These are phyloP conservation scores for Quercus bicolor DNA, from an alignment of 306 rosid genomes.

Conservation along the genomic window DNA sequence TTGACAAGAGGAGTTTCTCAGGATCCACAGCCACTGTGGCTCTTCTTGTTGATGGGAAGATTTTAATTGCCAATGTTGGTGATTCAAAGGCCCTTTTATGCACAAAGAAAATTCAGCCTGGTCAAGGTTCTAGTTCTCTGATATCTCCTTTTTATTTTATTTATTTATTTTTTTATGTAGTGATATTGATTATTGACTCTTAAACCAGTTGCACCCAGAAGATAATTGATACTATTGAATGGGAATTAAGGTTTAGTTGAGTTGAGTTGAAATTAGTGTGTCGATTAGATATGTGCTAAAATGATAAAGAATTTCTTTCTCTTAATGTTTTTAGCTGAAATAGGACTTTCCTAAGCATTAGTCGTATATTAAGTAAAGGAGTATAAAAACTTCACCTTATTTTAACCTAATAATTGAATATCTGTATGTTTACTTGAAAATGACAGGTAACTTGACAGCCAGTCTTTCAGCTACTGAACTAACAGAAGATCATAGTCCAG, in stretches of 20 bases:
- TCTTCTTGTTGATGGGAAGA: not conserved
- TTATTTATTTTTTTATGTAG: too few relatives aligned
- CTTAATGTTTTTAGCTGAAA: too few relatives aligned
- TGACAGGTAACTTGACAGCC: not conserved
- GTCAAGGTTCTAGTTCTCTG: not conserved
- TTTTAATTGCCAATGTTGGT: slow-evolving; percentile 2
- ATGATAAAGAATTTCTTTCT: too few relatives aligned
- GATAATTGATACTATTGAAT: too few relatives aligned
- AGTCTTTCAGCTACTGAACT: not conserved
- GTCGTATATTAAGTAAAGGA: not conserved
- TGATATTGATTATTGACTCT: too few relatives aligned
- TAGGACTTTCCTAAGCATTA: too few relatives aligned
- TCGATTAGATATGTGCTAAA: too few relatives aligned
- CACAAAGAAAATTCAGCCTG: not conserved
- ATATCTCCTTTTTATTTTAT: too few relatives aligned
- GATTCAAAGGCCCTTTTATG: slow-evolving; percentile 2
- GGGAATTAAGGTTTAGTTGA: too few relatives aligned
- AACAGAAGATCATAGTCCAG: not conserved
- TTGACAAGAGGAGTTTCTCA: not conserved
- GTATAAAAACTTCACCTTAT: not conserved
- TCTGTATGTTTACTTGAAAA: not conserved
- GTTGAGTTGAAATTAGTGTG: too few relatives aligned
- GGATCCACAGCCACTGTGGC: slow-evolving; percentile 5
- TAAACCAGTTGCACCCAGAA: too few relatives aligned
- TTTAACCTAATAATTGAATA: not conserved